phyloP scores from a whole-genome alignment of 345 rosid genomes.

The Syzygium grande region DNA sequence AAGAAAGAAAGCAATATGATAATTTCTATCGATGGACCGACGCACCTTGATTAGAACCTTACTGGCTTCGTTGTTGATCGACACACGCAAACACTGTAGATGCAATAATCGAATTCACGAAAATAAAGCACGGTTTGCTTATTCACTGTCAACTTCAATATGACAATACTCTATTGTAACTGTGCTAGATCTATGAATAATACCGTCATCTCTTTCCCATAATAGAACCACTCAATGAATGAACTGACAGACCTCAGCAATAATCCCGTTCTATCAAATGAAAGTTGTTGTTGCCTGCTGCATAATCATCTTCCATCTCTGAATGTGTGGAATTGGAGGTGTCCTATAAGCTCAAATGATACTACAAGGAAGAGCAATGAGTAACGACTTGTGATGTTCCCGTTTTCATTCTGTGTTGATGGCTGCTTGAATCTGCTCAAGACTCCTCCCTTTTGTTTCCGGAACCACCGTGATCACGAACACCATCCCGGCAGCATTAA shows the following conservation, averaged over 20 bases:
- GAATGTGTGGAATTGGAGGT: no score
- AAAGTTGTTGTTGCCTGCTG: no score
- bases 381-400: not conserved
- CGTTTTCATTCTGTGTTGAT: not conserved
- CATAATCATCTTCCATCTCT: no score
- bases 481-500: not conserved
- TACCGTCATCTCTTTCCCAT: no score
- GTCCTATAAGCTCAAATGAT: no score
- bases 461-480: slow-evolving; percentile 6
- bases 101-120: not conserved
- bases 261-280: no score
- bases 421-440: slow-evolving; percentile 9
- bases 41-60: not conserved
- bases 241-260: no score
- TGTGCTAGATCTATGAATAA: no score
- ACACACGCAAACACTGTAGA: not conserved
- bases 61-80: not conserved
- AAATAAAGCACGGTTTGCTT: not conserved
- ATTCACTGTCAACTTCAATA: no score
- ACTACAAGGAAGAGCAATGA: not conserved
- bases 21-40: not conserved
- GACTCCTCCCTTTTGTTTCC: slow-evolving; percentile 13
- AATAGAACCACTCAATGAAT: no score
- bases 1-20: not conserved
- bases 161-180: no score